These are phyloP conservation scores for Aspergillus baeticus DNA, from an alignment of 495 filamentous ascomycete genomes.

Conservation along the genomic window DNA sequence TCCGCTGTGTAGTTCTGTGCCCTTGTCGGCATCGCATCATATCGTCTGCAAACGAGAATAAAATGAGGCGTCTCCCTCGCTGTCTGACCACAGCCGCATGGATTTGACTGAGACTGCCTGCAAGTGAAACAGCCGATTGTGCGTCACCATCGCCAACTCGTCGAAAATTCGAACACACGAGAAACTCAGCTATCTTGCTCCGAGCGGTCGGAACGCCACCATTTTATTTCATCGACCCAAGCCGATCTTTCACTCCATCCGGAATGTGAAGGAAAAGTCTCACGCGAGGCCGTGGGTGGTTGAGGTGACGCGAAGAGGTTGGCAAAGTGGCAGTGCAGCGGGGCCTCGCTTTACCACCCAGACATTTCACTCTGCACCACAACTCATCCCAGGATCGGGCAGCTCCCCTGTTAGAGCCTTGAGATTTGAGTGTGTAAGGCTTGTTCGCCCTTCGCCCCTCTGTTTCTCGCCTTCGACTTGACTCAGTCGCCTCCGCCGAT, in stretches of 20 bases:
- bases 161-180: no score
- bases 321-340: slow-evolving; percentile 9
- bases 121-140: no score
- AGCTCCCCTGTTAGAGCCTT: background rate
- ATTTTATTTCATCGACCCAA: background rate
- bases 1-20: no score
- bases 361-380: background rate
- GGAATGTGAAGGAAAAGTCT: background rate
- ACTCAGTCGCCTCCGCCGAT: slow-evolving; percentile 3
- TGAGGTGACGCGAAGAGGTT: background rate
- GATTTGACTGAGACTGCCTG: no score
- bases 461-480: background rate
- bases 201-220: background rate
- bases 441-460: background rate
- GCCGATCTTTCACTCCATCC: background rate
- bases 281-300: background rate
- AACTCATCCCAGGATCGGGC: background rate
- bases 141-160: no score
- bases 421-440: background rate
- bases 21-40: no score
- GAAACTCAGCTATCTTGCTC: no score
- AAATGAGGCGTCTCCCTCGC: no score
- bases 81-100: no score
- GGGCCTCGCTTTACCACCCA: background rate
- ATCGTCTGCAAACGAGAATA: no score